Conservation (phyloP, 2,329 filamentous ascomycete genomes). For the Allantophomopsis cytisporea region DNA sequence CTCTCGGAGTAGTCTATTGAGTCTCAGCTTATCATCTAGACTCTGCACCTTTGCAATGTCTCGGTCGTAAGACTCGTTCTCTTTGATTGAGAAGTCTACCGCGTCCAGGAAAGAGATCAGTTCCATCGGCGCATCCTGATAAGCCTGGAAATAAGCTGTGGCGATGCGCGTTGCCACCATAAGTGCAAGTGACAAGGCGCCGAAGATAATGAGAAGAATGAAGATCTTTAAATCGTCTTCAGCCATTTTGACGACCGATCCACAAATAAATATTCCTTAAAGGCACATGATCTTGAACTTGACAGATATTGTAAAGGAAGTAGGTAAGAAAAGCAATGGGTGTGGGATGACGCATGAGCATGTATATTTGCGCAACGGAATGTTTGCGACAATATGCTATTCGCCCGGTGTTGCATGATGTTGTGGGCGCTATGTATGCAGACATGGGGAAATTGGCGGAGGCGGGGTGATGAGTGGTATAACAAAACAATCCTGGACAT, state of each 20-base stretch:
- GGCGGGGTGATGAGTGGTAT: too few relatives aligned
- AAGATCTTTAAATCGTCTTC: constrained; percentile 19
- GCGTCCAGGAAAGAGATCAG: constrained; percentile 43
- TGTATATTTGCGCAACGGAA: too few relatives aligned
- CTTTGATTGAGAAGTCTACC: constrained; percentile 42
- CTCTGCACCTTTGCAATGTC: constrained; percentile 42
- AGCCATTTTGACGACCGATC: constrained; percentile 25
- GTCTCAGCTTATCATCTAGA: constrained; percentile 47
- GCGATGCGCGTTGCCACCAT: constrained; percentile 38
- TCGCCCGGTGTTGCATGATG: too few relatives aligned
- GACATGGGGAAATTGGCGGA: too few relatives aligned
- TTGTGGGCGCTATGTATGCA: too few relatives aligned
- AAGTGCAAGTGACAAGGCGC: constrained; percentile 40
- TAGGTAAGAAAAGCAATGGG: too few relatives aligned
- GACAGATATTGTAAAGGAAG: too few relatives aligned
- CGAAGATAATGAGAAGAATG: constrained; percentile 39
- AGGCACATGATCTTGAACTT: too few relatives aligned
- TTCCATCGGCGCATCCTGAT: constrained; percentile 42
- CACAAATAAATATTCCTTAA: too few relatives aligned
- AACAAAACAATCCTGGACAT: too few relatives aligned
- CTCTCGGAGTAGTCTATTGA: constrained; percentile 42
- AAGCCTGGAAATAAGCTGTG: constrained; percentile 38
- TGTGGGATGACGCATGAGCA: too few relatives aligned
- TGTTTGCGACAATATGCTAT: too few relatives aligned
- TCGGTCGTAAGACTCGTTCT: constrained; percentile 50